Conservation (phyloP, 345 rosid species). For the Luvunga scandens region DNA sequence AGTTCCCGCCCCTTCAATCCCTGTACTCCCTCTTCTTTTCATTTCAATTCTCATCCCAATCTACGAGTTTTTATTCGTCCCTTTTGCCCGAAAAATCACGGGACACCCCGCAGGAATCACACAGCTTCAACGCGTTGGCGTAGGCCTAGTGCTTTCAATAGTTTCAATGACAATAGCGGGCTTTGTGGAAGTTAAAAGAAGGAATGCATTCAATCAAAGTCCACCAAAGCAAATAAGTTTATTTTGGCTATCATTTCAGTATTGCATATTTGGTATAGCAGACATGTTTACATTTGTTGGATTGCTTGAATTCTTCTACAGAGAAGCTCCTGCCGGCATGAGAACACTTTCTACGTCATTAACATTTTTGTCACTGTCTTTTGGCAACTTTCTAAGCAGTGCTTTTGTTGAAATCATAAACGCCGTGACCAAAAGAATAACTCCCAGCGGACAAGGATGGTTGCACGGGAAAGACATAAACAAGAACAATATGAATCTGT, state of each 20-base stretch:
- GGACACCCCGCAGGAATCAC: conserved; percentile 42
- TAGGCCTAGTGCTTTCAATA: conserved; percentile 41
- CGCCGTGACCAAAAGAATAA: conserved; percentile 24
- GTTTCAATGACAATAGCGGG: conserved; percentile 43
- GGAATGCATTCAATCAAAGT: conserved; percentile 9
- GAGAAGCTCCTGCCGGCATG: conserved; percentile 42
- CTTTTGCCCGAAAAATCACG: conserved; percentile 34
- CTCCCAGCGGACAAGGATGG: conserved; percentile 43
- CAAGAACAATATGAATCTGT: conserved; percentile 36
- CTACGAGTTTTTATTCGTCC: conserved; percentile 37
- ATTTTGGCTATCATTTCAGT: conserved; percentile 44
- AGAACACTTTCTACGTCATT: conserved; percentile 43
- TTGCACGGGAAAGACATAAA: conserved; percentile 28
- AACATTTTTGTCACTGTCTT: conserved; percentile 33
- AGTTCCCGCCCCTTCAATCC: conserved; percentile 37
- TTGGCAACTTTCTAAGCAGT: conserved; percentile 40
- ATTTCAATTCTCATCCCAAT: conserved; percentile 38
- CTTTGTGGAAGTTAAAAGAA: conserved; percentile 40
- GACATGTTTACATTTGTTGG: conserved; percentile 52
- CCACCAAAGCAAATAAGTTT: conserved; percentile 24
- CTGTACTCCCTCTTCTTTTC: conserved; percentile 34
- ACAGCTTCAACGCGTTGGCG: conserved; percentile 37
- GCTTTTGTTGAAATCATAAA: conserved; percentile 32
- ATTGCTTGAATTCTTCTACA: conserved; percentile 46
- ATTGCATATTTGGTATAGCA: conserved; percentile 36